Evolutionary conservation across 148 eudicot species (phyloP).

Genomic region (Camellia sinensis): DNA sequence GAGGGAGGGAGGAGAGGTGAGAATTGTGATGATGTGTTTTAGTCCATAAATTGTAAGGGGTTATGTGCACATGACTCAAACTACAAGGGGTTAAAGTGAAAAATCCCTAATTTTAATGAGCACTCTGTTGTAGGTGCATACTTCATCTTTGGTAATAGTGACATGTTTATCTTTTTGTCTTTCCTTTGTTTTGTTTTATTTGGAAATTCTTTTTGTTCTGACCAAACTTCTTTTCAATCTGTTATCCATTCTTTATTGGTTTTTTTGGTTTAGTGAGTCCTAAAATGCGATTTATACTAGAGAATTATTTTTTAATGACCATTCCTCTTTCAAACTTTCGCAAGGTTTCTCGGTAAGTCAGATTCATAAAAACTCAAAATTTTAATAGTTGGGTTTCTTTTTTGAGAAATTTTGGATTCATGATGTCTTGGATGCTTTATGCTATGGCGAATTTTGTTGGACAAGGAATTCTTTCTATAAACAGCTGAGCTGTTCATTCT

Average conservation of each 20-base stretch:
- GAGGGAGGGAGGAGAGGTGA: too few species aligned
- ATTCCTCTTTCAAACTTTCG: background rate
- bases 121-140: background rate
- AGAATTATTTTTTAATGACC: background rate
- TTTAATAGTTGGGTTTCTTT: background rate
- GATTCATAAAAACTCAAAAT: background rate
- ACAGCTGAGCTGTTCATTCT: too few species aligned
- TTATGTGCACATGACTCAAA: too few species aligned
- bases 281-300: too few species aligned
- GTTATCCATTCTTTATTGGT: background rate
- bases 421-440: background rate
- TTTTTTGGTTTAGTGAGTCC: background rate
- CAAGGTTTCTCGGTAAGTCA: background rate
- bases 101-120: too few species aligned
- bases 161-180: background rate
- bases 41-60: too few species aligned
- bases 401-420: background rate
- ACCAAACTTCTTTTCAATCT: background rate
- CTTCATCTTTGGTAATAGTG: background rate
- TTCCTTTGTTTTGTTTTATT: background rate
- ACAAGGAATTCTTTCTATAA: background rate
- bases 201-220: background rate
- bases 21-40: too few species aligned
- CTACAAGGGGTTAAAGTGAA: too few species aligned
- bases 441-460: background rate